A percentile compares a stretch with the other conserved stretches of the same genome.
These are phyloP conservation scores for Hemileia vastatrix DNA, from an alignment of 1,284 basidiomycete species.

Conservation along the genomic window DNA sequence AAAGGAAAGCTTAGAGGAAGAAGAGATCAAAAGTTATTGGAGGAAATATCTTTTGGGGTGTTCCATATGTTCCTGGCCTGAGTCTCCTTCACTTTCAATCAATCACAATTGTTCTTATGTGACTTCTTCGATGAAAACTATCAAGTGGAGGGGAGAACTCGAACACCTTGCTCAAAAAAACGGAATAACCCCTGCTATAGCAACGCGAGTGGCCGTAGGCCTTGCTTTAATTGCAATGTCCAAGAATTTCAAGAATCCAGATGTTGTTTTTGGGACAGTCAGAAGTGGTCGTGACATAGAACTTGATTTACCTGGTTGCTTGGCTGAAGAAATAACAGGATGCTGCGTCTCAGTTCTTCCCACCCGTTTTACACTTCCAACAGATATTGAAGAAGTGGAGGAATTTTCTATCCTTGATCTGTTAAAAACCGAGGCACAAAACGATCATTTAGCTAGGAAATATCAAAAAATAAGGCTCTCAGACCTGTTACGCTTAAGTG, in stretches of 20 bases:
- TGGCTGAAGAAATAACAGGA: conserved; percentile 32
- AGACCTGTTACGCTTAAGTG: conserved; percentile 20
- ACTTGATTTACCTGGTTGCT: conserved; percentile 4
- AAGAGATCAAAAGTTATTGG: conserved; percentile 24
- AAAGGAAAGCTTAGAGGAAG: background rate
- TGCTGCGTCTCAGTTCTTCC: conserved; percentile 34
- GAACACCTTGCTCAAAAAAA: conserved; percentile 16
- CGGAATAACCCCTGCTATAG: conserved; percentile 33
- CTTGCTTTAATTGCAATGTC: conserved; percentile 24
- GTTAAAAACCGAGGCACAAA: conserved; percentile 17
- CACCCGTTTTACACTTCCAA: conserved; percentile 21
- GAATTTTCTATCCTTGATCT: conserved; percentile 24
- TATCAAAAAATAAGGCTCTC: conserved; percentile 29
- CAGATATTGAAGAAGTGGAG: background rate
- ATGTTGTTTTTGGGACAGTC: conserved; percentile 30
- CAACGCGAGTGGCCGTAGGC: conserved; percentile 26
- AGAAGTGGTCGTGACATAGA: conserved; percentile 34
- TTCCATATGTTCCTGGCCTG: no score
- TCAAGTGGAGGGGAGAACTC: conserved; percentile 27
- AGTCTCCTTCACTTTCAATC: no score
- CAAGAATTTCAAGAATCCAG: conserved; percentile 7
- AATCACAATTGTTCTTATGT: no score
- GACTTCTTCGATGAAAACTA: conserved; percentile 20
- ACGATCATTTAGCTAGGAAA: conserved; percentile 23
- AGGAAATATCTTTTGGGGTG: conserved; percentile 24